Evolutionary conservation across 331 rosid genomes (phyloP).

Genomic region (Acacia concinna): DNA sequence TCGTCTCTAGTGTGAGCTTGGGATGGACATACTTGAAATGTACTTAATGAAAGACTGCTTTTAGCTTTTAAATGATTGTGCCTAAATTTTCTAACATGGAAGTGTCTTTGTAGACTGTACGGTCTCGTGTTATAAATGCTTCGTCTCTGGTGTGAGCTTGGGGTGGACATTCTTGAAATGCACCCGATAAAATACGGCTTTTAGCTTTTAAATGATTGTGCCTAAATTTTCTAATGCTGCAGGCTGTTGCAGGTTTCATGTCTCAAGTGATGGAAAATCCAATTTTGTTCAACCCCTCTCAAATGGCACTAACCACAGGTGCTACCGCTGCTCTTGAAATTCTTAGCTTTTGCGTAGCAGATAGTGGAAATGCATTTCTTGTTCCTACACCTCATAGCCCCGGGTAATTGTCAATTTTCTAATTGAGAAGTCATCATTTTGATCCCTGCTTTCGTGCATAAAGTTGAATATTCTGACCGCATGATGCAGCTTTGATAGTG

Average conservation of each 20-base stretch:
- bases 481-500: constrained; percentile 75
- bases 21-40: not conserved
- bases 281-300: constrained; percentile 68
- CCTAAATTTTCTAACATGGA: constrained; percentile 17
- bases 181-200: not conserved
- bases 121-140: not conserved
- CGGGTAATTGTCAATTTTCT: constrained; percentile 50
- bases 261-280: constrained; percentile 63
- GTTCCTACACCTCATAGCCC: constrained; percentile 91
- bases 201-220: constrained; percentile 2
- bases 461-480: constrained; percentile 39
- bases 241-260: constrained; percentile 95
- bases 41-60: not conserved
- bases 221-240: constrained; percentile 32
- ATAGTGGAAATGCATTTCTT: constrained; percentile 84
- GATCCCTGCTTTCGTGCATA: not conserved
- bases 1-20: not conserved
- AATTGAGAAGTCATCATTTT: constrained; percentile 13
- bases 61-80: constrained; percentile 2
- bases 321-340: constrained; percentile 77
- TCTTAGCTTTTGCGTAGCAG: constrained; percentile 91
- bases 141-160: not conserved
- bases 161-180: not conserved
- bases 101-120: not conserved
- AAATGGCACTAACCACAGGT: constrained; percentile 75